phyloP scores from a whole-genome alignment of 1,284 basidiomycete species.

The Salmacisia buchloeana region DNA sequence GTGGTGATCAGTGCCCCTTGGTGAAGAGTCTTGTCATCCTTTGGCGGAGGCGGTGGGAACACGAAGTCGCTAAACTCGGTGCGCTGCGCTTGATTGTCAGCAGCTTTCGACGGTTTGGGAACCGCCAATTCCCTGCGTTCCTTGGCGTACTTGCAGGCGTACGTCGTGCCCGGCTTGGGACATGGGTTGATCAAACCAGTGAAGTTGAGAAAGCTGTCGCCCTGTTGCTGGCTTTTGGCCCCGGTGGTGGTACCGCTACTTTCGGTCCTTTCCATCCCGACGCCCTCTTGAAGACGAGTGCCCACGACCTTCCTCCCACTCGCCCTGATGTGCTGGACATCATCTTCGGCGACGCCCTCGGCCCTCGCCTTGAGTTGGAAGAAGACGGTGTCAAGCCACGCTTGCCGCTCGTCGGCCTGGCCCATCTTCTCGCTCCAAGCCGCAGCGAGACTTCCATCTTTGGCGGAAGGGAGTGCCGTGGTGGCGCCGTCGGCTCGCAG shows the following conservation, averaged over 20 bases:
- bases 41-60: too few species aligned
- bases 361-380: neutral
- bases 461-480: neutral
- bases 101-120: neutral
- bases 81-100: neutral
- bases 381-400: constrained; percentile 4
- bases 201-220: neutral
- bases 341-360: neutral
- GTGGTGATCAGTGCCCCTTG: neutral
- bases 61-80: neutral
- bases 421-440: constrained; percentile 1
- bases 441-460: neutral
- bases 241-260: neutral
- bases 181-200: constrained; percentile 1
- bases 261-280: neutral
- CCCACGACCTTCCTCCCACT: neutral
- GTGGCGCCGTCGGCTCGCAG: neutral
- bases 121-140: neutral
- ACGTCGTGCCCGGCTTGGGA: neutral
- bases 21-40: too few species aligned
- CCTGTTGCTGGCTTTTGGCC: neutral
- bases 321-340: neutral
- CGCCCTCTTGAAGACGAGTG: neutral
- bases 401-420: neutral
- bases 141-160: neutral